A percentile compares a stretch with the other conserved stretches of the same genome.
Conservation (phyloP, 352 stramenopile genomes). For the Pythium dissimile region DNA sequence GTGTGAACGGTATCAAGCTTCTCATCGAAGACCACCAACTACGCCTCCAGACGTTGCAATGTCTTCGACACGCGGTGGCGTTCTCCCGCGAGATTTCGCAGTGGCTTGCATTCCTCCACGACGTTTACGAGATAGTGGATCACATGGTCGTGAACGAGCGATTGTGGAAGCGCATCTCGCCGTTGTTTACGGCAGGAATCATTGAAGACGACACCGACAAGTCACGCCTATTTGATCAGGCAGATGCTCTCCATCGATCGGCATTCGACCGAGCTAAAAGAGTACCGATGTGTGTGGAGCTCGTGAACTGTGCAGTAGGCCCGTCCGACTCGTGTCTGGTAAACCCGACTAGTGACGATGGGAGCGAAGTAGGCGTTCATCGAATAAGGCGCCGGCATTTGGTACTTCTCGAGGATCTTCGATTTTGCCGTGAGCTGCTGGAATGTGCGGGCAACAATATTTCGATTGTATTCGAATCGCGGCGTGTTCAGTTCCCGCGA, state of each 20-base stretch:
- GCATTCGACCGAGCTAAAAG: constrained; percentile 25
- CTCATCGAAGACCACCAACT: constrained; percentile 63
- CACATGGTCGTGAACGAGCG: constrained; percentile 37
- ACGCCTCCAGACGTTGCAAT: constrained; percentile 45
- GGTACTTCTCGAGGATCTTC: constrained; percentile 33
- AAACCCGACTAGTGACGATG: not conserved
- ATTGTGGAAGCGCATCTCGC: constrained; percentile 43
- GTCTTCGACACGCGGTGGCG: constrained; percentile 36
- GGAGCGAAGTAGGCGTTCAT: not conserved
- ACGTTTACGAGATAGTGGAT: constrained; percentile 35
- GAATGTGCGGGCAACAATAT: constrained; percentile 43
- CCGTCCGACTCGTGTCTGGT: not conserved
- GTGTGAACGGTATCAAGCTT: constrained; percentile 38
- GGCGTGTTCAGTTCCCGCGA: constrained; percentile 50
- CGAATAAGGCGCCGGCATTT: not conserved
- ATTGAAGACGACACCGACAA: constrained; percentile 44
- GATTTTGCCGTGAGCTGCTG: constrained; percentile 35
- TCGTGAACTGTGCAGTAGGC: constrained; percentile 19
- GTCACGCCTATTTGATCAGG: constrained; percentile 34
- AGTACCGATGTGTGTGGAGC: constrained; percentile 32
- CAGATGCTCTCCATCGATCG: constrained; percentile 37
- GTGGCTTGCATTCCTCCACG: constrained; percentile 50
- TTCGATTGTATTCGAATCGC: constrained; percentile 42
- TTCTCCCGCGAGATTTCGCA: constrained; percentile 41
- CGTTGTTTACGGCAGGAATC: constrained; percentile 49